phyloP scores from a whole-genome alignment of 2,329 filamentous ascomycete species.

The Fusarium marasasianum region DNA sequence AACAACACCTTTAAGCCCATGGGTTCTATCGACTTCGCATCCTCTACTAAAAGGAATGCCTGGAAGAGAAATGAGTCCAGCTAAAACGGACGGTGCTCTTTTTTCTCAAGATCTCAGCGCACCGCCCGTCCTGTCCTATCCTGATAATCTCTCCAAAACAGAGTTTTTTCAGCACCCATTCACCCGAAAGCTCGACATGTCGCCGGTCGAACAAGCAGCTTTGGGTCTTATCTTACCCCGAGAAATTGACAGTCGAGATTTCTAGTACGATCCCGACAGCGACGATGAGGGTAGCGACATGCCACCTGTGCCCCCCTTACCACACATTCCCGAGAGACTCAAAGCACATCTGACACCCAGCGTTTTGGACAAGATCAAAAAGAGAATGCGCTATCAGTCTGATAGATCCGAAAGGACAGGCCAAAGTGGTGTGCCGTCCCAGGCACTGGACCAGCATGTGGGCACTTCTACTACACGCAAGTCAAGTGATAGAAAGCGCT shows the following conservation, averaged over 20 bases:
- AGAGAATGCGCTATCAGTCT: constrained; percentile 40
- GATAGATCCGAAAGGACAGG: constrained; percentile 9
- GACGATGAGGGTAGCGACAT: constrained; percentile 43
- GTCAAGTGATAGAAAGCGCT: constrained; percentile 13
- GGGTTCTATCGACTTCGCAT: constrained; percentile 30
- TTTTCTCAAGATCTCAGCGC: constrained; percentile 47
- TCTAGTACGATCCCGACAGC: constrained; percentile 52
- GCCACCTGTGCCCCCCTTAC: constrained; percentile 42
- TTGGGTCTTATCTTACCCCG: constrained; percentile 50
- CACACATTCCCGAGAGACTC: constrained; percentile 46
- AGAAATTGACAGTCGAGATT: constrained; percentile 46
- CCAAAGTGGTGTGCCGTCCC: neutral
- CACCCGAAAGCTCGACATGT: constrained; percentile 43
- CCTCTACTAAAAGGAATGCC: constrained; percentile 58
- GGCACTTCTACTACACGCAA: neutral
- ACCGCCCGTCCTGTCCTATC: constrained; percentile 46
- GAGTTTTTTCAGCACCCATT: constrained; percentile 52
- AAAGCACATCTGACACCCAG: constrained; percentile 37
- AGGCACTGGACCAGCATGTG: neutral
- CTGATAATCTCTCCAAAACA: constrained; percentile 47
- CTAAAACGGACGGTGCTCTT: constrained; percentile 50
- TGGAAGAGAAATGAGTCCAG: constrained; percentile 50
- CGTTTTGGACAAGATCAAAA: constrained; percentile 43
- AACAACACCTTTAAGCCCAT: neutral
- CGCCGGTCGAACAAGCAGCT: constrained; percentile 41